Evolutionary conservation across 75 land plant species (phyloP), one percentile per base, ranked within the genome.

Genomic region (Picea glauca): DNA sequence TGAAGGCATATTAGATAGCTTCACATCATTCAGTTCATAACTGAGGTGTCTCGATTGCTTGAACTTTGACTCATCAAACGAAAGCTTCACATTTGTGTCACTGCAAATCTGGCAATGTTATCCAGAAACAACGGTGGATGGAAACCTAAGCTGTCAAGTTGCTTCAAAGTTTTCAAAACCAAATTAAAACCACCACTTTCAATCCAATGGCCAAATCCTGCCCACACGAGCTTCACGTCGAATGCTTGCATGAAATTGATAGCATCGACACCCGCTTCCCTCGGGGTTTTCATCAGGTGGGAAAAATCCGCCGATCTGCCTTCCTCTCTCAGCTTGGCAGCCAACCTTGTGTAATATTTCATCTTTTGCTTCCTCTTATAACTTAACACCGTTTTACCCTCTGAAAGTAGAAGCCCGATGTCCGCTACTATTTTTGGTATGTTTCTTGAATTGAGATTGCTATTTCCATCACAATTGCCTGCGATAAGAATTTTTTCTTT

Each of bases 271-370:
- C 81, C 81, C 35, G 76, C 81, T 23, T 78, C 76, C 17, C 64
- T 80, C 73, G 72, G 74, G 15, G 40, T 9, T 32, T 14, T 13
- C 17, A 68, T 5, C 40, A 68, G 40, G 40, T 3, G 40, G 38
- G 54, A 2, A 40, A 93, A 87, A 18, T 93, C 91, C 13, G 84
- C 78, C 66, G 90, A 57, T 60, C 72, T 57, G 7, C 89, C 87
- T 57, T 67, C 81, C 38, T 56, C 65, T 50, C 85, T 89, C 18
- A 88, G 83, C 70, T 78, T 84, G 30, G 88, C 80, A 11, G 89
- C 92, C 60, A 88, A 77, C n/a, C 59, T 50, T 8, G 88, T 80
- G 58, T 85, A 84, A 80, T 86, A 83, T n/a, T 80, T 80, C 77
- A 83, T 66, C 20, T 23, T 35, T 18, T 17, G 68, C 40, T 65